Conservation (phyloP, 2,329 filamentous ascomycete genomes). For the Coniosporium tulheliwenetii region DNA sequence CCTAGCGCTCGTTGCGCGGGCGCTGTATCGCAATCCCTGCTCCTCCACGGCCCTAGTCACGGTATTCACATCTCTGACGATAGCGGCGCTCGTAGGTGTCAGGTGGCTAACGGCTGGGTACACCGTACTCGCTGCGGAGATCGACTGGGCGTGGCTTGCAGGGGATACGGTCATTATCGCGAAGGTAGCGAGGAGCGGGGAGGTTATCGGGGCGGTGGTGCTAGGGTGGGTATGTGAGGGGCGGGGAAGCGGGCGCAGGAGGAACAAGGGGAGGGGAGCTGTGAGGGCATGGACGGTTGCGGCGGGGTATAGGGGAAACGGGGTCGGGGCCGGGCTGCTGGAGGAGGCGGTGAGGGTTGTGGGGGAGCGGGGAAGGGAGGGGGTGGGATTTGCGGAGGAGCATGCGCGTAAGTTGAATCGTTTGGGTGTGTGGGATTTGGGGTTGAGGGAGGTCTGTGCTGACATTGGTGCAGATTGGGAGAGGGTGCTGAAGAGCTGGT, state of each 20-base stretch:
- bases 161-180: constrained; percentile 16
- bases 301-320: constrained; percentile 51
- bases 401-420: constrained; percentile 51
- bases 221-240: constrained; percentile 43
- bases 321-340: constrained; percentile 57
- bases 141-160: constrained; percentile 48
- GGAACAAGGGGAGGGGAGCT: constrained; percentile 44
- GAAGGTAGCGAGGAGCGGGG: constrained; percentile 2
- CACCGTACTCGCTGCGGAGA: constrained; percentile 42
- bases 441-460: constrained; percentile 1
- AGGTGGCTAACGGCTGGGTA: constrained; percentile 48
- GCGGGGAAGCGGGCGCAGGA: constrained; percentile 24
- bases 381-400: constrained; percentile 56
- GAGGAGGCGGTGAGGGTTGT: constrained; percentile 56
- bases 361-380: constrained; percentile 51
- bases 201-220: background rate
- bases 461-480: constrained; percentile 21
- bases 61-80: constrained; percentile 44
- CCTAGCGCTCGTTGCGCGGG: constrained; percentile 22
- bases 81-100: constrained; percentile 46
- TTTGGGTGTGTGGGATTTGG: background rate
- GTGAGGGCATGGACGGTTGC: constrained; percentile 74
- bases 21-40: constrained; percentile 21
- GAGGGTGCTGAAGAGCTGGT: constrained; percentile 45
- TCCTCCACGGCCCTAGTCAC: constrained; percentile 40